phyloP scores from a whole-genome alignment of 83 land plant genomes.

The Larix sibirica region DNA sequence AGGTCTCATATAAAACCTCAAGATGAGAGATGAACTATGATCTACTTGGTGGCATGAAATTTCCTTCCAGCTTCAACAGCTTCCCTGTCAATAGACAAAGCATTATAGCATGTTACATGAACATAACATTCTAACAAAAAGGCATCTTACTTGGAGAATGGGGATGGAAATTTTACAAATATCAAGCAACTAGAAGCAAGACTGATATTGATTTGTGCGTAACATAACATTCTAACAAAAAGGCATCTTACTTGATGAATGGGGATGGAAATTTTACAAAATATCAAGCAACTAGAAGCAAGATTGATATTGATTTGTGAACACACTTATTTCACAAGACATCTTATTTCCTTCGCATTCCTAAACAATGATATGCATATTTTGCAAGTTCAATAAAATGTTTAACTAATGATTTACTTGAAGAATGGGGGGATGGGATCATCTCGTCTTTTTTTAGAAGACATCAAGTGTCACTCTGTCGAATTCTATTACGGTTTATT shows the following conservation, averaged over 20 bases:
- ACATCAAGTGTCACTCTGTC: too few species aligned
- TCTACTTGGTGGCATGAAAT: constrained; percentile 46
- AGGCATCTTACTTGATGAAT: not conserved
- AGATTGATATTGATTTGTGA: not conserved
- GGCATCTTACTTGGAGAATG: not conserved
- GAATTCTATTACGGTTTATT: too few species aligned
- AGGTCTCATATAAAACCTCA: not conserved
- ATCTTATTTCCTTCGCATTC: too few species aligned
- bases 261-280: not conserved
- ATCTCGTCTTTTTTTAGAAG: too few species aligned
- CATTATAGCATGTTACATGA: not conserved
- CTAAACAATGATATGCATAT: too few species aligned
- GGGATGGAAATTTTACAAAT: not conserved
- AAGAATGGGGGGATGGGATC: too few species aligned
- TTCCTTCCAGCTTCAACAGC: constrained; percentile 78
- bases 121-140: not conserved
- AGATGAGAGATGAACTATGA: not conserved
- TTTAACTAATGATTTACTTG: too few species aligned
- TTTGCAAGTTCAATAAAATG: too few species aligned
- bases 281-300: not conserved
- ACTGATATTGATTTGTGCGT: not conserved
- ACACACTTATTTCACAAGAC: not conserved
- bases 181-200: not conserved
- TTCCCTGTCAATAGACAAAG: constrained; percentile 40
- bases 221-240: not conserved